Percentiles rank a stretch among this genome's conserved stretches.
Evolutionary conservation across 225 moss, liverwort and hornwort genomes (phyloP).

Genomic region (Takakia lepidozioides): DNA sequence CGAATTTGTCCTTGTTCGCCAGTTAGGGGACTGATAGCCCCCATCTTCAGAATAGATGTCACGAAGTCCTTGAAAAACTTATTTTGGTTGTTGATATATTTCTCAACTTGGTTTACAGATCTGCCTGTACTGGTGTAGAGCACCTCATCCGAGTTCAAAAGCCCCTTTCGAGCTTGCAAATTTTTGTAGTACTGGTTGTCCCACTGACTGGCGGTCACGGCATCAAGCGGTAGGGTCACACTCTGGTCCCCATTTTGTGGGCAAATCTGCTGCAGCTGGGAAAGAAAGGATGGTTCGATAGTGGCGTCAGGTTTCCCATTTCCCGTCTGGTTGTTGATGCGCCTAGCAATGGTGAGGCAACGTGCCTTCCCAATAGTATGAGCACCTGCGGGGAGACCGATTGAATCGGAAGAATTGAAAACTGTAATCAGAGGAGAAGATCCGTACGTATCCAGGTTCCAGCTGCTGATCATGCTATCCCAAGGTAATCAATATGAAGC

Average conservation of each 20-base stretch:
- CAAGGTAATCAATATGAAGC: no score
- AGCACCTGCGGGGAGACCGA: constrained; percentile 33
- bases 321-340: constrained; percentile 64
- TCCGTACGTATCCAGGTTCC: no score
- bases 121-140: constrained; percentile 20
- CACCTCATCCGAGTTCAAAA: constrained; percentile 62
- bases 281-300: constrained; percentile 33
- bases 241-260: constrained; percentile 16
- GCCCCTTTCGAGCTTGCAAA: constrained; percentile 20
- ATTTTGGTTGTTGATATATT: constrained; percentile 28
- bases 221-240: constrained; percentile 37
- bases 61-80: constrained; percentile 50
- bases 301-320: constrained; percentile 48
- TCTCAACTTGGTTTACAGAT: constrained; percentile 12
- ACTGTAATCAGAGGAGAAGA: not conserved
- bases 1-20: constrained; percentile 57
- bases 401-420: not conserved
- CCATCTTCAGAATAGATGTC: constrained; percentile 63
- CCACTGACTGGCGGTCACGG: constrained; percentile 22
- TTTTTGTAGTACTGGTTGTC: constrained; percentile 68
- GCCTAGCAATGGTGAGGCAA: constrained; percentile 32
- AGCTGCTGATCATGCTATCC: no score
- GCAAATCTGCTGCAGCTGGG: constrained; percentile 29
- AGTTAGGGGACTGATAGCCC: constrained; percentile 37
- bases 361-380: constrained; percentile 64